These are phyloP conservation scores for Fusarium subtropicale DNA, from an alignment of 2,329 filamentous ascomycete genomes.

Conservation along the genomic window DNA sequence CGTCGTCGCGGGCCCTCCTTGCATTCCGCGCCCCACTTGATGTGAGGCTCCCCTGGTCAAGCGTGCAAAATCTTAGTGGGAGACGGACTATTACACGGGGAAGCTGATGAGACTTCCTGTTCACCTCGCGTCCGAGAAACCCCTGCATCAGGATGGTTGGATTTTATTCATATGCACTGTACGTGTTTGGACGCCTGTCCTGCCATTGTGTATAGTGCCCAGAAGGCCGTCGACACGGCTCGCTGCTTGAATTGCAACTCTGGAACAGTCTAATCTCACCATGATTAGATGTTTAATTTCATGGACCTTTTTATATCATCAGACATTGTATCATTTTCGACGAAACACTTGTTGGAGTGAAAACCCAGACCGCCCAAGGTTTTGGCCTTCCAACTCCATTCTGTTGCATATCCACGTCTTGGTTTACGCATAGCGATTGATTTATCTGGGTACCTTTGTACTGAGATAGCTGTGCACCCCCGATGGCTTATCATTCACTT, in stretches of 20 bases:
- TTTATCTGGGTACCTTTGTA: constrained; percentile 22
- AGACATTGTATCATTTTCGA: constrained; percentile 16
- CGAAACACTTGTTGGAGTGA: constrained; percentile 12
- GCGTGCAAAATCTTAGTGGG: constrained; percentile 32
- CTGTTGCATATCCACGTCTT: constrained; percentile 44
- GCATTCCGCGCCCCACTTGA: constrained; percentile 45
- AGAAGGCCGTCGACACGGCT: constrained; percentile 35
- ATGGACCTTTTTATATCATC: constrained; percentile 42
- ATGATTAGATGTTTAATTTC: constrained; percentile 45
- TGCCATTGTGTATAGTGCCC: constrained; percentile 13
- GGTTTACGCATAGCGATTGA: constrained; percentile 31
- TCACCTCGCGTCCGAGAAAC: constrained; percentile 33
- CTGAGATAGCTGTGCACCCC: not conserved
- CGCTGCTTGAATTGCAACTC: constrained; percentile 30
- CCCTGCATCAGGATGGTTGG: constrained; percentile 14
- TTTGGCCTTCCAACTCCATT: constrained; percentile 29
- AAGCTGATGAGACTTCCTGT: constrained; percentile 36
- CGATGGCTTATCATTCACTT: not conserved
- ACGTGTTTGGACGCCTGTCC: constrained; percentile 23
- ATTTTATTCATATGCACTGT: constrained; percentile 44
- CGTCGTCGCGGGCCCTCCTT: constrained; percentile 38
- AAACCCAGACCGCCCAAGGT: constrained; percentile 34
- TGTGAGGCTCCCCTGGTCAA: constrained; percentile 43
- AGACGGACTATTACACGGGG: constrained; percentile 34
- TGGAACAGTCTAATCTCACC: constrained; percentile 48